Conservation (phyloP, 2,329 filamentous ascomycete species). For the Magnaporthiopsis rhizophila region DNA sequence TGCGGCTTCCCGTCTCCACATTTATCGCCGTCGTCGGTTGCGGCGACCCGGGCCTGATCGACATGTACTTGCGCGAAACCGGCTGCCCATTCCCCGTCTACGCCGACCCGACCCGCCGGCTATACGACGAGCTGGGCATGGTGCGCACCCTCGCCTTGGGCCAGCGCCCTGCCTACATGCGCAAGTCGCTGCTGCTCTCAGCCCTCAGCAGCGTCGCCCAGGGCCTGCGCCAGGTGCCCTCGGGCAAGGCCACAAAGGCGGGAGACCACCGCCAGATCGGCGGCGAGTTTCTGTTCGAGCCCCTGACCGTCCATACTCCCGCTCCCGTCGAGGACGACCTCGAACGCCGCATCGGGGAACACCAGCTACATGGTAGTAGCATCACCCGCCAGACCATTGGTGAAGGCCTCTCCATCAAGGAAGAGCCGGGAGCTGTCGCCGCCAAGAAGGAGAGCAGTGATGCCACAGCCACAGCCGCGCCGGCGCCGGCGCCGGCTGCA, state of each 20-base stretch:
- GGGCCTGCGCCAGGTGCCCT: slow-evolving; percentile 48
- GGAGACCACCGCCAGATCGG: slow-evolving; percentile 64
- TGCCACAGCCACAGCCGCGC: slow-evolving; percentile 3
- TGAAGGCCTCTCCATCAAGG: slow-evolving; percentile 8
- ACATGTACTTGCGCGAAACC: slow-evolving; percentile 55
- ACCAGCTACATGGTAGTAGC: slow-evolving; percentile 3
- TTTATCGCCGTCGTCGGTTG: slow-evolving; percentile 66
- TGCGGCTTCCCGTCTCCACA: slow-evolving; percentile 44
- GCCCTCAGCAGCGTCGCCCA: slow-evolving; percentile 48
- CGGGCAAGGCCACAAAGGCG: slow-evolving; percentile 51
- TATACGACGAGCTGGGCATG: slow-evolving; percentile 65
- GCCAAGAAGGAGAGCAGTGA: neutral
- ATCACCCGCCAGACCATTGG: slow-evolving; percentile 7
- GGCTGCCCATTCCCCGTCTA: slow-evolving; percentile 67
- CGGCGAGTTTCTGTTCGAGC: slow-evolving; percentile 72
- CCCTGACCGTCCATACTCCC: slow-evolving; percentile 35
- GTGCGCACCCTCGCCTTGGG: slow-evolving; percentile 54
- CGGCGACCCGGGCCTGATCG: slow-evolving; percentile 60
- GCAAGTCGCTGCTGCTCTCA: slow-evolving; percentile 41
- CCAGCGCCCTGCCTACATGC: slow-evolving; percentile 54
- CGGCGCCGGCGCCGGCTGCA: neutral
- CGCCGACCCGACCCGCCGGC: slow-evolving; percentile 59
- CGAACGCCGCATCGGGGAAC: slow-evolving; percentile 21
- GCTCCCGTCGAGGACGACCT: slow-evolving; percentile 16
- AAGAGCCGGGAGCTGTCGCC: neutral